Percentiles rank a stretch among this genome's conserved stretches.
Evolutionary conservation across 2,329 filamentous ascomycete species (phyloP).

Genomic region (Colletotrichum simmondsii): DNA sequence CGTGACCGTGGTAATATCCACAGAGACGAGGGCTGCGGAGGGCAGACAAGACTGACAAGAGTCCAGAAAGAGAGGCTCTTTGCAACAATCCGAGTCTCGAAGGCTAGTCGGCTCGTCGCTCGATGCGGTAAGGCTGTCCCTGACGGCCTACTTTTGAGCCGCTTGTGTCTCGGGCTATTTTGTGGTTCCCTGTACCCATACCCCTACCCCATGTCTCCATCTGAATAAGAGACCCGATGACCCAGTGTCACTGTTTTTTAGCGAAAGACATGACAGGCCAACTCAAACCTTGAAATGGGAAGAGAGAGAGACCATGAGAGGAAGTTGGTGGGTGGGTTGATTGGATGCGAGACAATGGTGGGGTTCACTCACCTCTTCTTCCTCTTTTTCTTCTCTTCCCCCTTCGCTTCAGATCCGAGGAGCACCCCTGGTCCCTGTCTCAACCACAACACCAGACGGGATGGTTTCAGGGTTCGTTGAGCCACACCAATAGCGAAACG

Average conservation of each 20-base stretch:
- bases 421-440: conserved; percentile 2
- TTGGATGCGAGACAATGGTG: conserved; percentile 10
- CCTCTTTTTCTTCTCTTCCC: not conserved
- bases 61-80: not conserved
- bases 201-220: conserved; percentile 2
- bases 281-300: not conserved
- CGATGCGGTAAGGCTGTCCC: conserved; percentile 20
- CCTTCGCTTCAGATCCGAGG: conserved; percentile 24
- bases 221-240: conserved; percentile 7
- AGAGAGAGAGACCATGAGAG: not conserved
- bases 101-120: conserved; percentile 14
- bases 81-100: conserved; percentile 30
- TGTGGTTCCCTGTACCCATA: not conserved
- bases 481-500: not conserved
- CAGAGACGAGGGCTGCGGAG: not conserved
- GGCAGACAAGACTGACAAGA: not conserved
- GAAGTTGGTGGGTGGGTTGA: not conserved
- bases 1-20: not conserved
- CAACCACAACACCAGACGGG: not conserved
- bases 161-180: conserved; percentile 2
- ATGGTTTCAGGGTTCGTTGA: conserved; percentile 18
- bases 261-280: not conserved
- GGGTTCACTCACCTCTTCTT: conserved; percentile 21
- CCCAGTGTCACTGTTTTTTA: not conserved
- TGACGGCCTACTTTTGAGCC: conserved; percentile 24